Percentiles rank a stretch among this genome's conserved stretches.
These are phyloP conservation scores for Hymenotorrendiella dingleyae DNA, from an alignment of 2,329 filamentous ascomycete genomes.

Conservation along the genomic window DNA sequence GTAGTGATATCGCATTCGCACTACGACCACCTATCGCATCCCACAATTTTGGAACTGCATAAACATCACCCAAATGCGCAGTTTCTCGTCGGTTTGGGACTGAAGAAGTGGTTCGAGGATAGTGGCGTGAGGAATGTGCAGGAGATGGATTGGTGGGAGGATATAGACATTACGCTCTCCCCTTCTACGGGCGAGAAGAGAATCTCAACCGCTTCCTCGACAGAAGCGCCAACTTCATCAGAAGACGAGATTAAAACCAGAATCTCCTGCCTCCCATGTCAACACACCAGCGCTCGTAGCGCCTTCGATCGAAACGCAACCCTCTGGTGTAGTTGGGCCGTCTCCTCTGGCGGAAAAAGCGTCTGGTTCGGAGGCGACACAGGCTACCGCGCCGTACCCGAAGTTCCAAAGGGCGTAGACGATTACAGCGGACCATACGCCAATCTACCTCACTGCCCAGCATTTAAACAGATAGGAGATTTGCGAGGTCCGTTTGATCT, in stretches of 20 bases:
- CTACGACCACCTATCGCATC: slow-evolving; percentile 83
- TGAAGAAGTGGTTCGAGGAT: slow-evolving; percentile 72
- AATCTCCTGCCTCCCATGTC: slow-evolving; percentile 73
- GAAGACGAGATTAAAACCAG: slow-evolving; percentile 57
- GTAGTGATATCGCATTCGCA: slow-evolving; percentile 69
- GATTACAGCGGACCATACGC: slow-evolving; percentile 65
- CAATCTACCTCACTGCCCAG: slow-evolving; percentile 70
- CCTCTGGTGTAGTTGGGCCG: slow-evolving; percentile 81
- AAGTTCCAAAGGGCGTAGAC: slow-evolving; percentile 52
- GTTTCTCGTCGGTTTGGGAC: slow-evolving; percentile 80
- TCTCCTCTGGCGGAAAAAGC: slow-evolving; percentile 66
- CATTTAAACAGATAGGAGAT: slow-evolving; percentile 78
- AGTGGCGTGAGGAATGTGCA: slow-evolving; percentile 69
- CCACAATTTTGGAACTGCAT: slow-evolving; percentile 64
- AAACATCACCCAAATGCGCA: slow-evolving; percentile 69
- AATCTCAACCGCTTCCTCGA: slow-evolving; percentile 21
- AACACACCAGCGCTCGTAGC: slow-evolving; percentile 68
- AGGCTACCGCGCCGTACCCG: slow-evolving; percentile 73
- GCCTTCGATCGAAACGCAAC: slow-evolving; percentile 63
- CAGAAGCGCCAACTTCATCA: slow-evolving; percentile 15
- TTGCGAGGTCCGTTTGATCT: slow-evolving; percentile 81
- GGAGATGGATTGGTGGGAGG: slow-evolving; percentile 93
- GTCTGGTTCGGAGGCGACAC: slow-evolving; percentile 88
- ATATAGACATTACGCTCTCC: slow-evolving; percentile 61
- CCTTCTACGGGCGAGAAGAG: slow-evolving; percentile 28